Base-by-base conservation (phyloP, 148 eudicot genomes). In the Rhododendron mucronatum region DNA sequence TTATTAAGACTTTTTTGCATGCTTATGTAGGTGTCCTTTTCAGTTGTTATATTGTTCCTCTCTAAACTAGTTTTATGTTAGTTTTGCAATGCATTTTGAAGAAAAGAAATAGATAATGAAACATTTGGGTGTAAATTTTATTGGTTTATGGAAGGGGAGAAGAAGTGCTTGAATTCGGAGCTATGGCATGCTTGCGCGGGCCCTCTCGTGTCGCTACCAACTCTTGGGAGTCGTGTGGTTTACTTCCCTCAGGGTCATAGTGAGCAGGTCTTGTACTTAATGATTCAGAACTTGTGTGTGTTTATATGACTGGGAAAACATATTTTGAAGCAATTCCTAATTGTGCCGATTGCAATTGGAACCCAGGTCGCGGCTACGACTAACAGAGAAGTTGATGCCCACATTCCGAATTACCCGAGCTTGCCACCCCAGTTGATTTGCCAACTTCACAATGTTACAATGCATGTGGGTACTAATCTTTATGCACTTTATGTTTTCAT, bases 171-270 rank as follows among this genome's bases (percentile, higher is more conserved):
- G 91, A 96, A 94, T 87, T 95, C 99, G 1, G 99, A 96, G 90
- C 90, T 96, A 67, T 96, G 99, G 99, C 99, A 96, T 90, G 98
- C 97, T n/a, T 96, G 99, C 88, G 99, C 99, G 37, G 99, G 99
- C 13, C 99, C 99, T 79, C 90, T 96, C 35, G 98, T 96, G 67
- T 94, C 97, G 28, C 92, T 96, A 80, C 99, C 98, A 9, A 88
- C 89, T 0, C 91, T 93, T 59, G 99, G 98, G 65, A 95, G 95
- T 89, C 95, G 98, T n/a, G 99, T 96, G 80, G 98, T 96, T 77
- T 96, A 96, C 92, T 96, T 96, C 82, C 96, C 99, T 88, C 99
- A 96, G 91, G 99, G 99, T 87, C 99, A 96, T 67, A 96, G 99
- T 87, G 99, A 95, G 89, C 99, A 96, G 98, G 99, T 96, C 87